Evolutionary conservation across 2,329 filamentous ascomycete species (phyloP), one percentile per base, ranked within the genome.

Genomic region (Mollisiaceae sp.): DNA sequence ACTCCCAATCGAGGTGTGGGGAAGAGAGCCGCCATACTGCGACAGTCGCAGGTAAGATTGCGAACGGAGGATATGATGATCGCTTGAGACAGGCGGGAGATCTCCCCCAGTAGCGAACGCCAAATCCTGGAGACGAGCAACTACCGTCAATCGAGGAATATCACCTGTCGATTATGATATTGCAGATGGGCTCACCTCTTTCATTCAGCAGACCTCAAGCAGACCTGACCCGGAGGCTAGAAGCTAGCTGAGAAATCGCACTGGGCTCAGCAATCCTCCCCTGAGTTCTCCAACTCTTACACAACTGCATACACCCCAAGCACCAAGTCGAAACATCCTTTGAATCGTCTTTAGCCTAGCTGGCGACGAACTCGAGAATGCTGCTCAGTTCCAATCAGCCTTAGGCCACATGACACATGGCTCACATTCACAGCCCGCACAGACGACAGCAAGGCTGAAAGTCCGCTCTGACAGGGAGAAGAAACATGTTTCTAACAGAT

Each of bases 41-140:
- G 47, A 38, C 35, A 14, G 65, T 67, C 59, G 62, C 65, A 67
- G 55, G 55, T 63, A 45, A 65, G 38, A 65, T 67, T 67, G 56
- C 56, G 20, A 45, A 54, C 32, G 27, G 50, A 45, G 38, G 27
- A 3, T 32, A 32, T 32, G 27, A 9, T 39, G 27, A 56, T 56
- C 60, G 56, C 55, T 41, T n/a, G 20, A 59, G 39, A 35, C 38
- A 47, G 8, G 22, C 41, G 50, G 60, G 60, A 54, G 55, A 38
- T 57, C 55, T n/a, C 39, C 32, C 18, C n/a, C 6, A 39, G 36
- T 27, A 14, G 54, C 55, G 39, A 55, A 39, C 55, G 35, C 32
- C 32, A 39, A 57, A 57, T 41, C 9, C n/a, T 38, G 55, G 55
- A 57, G 55, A 24, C 55, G 55, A 57, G 32, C 57, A 11, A 45